Base-by-base conservation (phyloP, 2,329 filamentous ascomycete species). In the Arthroderma sp. region DNA sequence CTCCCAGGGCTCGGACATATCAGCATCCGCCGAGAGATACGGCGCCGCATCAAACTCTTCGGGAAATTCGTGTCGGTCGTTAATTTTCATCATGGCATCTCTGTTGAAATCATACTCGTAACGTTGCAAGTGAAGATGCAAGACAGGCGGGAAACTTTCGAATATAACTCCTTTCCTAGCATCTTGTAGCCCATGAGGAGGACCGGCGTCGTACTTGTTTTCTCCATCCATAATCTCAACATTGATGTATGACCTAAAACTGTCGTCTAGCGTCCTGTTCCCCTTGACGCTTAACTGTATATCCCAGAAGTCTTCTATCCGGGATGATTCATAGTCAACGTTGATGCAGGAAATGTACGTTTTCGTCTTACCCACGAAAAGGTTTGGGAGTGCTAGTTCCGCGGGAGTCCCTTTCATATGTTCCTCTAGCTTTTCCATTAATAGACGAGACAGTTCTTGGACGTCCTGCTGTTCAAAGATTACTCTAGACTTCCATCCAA, bases 401-500 rank as follows among this genome's bases (percentile, higher is more conserved):
- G 89, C 88, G 54, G 86, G 83, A 1, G 93, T 97, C 49, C 89
- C 91, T 73, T 98, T 98, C 94, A 98, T 98, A 70, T 88, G 91
- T 67, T 93, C 87, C 69, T 98, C 94, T 74, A 98, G 85, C 59
- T 88, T 85, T 73, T 98, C 93, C 87, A 98, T 98, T 61, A 98
- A 79, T 70, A 97, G 95, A 58, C 94, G 83, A 35, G 91, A 97
- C 35, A 98, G 77, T 70, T 98, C 93, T 70, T 98, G 93, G 7
- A 98, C 93, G 72, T 98, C 93, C 72, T 98, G 93, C 70, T 98
- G 93, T 73, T 97, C 91, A 65, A 98, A 98, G 56, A 97, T 95
- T 68, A 98, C 91, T 62, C 90, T 83, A 1, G 91, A 95, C 66
- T 98, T 91, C 93, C 93, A 98, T 23, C 93, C 93, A 70, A 98